Evolutionary conservation across 495 filamentous ascomycete genomes (phyloP), one percentile per base, ranked within the genome.

Genomic region (Penicillium maclennaniae): DNA sequence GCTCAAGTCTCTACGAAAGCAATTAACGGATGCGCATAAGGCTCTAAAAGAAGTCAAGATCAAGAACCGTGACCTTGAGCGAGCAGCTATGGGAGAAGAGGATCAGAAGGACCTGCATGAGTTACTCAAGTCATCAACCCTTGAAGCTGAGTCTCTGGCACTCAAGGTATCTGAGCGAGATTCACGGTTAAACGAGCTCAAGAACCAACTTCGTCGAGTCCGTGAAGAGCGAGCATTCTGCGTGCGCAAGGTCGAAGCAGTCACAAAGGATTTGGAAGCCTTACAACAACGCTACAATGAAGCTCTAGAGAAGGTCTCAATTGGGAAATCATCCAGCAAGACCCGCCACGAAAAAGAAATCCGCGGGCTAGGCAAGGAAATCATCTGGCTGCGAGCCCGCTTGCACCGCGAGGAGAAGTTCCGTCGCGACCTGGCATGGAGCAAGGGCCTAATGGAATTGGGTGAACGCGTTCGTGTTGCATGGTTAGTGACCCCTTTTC

Each of bases 301-400:
- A 44, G 71, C 69, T n/a, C 48, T 83, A 16, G 78, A 83, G 46
- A 78, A 76, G 43, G 44, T 66, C 3, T 55, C 66, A 14, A 49
- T 41, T 17, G 41, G 55, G 19, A 79, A 73, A 54, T 61, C 70
- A n/a, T 76, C 74, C 10, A 69, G 63, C 43, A 77, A 76, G 57
- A 75, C 77, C 49, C 74, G 79, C 45, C 92, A 96, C 58, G 79
- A 80, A 53, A 86, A 85, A 59, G 95, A 97, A 71, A 78, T 96
- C 27, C 80, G 83, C 43, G 91, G 91, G 10, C 75, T 98, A 64
- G 82, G 81, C 54, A 87, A 92, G 70, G 91, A 96, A 68, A 92
- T 97, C 59, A 78, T 91, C 56, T 98, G 88, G 85, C 81, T 97
- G 52, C 79, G 85, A 53, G 90, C 88, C 5, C 81, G 84, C 45